Conservation (phyloP, 495 filamentous ascomycete species). For the Penicillium macrosclerotiorum region DNA sequence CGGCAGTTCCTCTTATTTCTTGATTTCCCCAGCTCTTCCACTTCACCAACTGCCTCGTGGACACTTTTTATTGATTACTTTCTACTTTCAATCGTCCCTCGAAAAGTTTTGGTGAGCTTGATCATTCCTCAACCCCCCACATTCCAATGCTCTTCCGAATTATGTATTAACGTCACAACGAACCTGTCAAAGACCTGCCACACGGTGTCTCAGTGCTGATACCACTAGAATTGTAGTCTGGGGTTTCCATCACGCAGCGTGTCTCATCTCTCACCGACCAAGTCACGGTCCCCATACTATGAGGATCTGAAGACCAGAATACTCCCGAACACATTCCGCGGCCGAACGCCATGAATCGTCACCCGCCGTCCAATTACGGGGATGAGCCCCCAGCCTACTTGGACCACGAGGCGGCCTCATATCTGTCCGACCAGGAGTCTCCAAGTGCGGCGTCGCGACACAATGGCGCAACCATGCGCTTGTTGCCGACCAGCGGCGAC, state of each 20-base stretch:
- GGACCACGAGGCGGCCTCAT: conserved; percentile 32
- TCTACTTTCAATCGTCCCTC: no score
- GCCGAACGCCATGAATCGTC: conserved; percentile 32
- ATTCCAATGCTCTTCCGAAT: conserved; percentile 1
- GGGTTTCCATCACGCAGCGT: conserved; percentile 5
- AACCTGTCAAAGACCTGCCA: conserved; percentile 8
- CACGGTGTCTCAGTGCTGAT: conserved; percentile 4
- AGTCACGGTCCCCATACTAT: conserved; percentile 22
- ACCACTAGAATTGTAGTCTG: background rate
- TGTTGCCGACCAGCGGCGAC: conserved; percentile 56
- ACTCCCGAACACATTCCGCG: conserved; percentile 15
- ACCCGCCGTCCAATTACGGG: conserved; percentile 32
- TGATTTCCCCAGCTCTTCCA: background rate
- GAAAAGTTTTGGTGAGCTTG: no score
- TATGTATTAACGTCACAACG: conserved; percentile 8
- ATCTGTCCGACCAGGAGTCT: conserved; percentile 32
- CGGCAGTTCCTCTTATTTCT: background rate
- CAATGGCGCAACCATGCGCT: conserved; percentile 56
- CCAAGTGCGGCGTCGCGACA: conserved; percentile 22
- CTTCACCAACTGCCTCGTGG: background rate
- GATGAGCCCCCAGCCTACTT: conserved; percentile 45
- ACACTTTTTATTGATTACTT: background rate
- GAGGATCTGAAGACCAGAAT: conserved; percentile 21
- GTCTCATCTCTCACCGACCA: conserved; percentile 1
- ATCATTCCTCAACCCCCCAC: conserved; percentile 9